phyloP scores from a whole-genome alignment of 352 stramenopile species.

The Globisporangium takayamanum region DNA sequence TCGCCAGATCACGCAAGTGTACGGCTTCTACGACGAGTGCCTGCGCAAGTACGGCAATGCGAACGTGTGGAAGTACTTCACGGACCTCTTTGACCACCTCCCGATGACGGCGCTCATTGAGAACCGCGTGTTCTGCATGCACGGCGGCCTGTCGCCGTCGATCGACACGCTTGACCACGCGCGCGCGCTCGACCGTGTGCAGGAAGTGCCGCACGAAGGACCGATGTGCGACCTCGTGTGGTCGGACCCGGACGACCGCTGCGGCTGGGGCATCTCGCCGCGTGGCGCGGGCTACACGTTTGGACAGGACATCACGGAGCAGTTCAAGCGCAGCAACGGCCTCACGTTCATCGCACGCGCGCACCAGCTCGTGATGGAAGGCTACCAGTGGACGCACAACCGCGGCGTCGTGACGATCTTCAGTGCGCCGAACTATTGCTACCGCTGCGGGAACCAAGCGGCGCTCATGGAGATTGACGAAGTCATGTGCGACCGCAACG shows the following conservation, averaged over 20 bases:
- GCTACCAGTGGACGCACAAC: slow-evolving; percentile 92
- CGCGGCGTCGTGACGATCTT: slow-evolving; percentile 91
- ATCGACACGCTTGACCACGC: slow-evolving; percentile 87
- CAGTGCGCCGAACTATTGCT: slow-evolving; percentile 93
- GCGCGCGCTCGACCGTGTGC: slow-evolving; percentile 73
- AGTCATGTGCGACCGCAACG: slow-evolving; percentile 80
- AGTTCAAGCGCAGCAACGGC: slow-evolving; percentile 88
- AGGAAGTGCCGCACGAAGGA: slow-evolving; percentile 84
- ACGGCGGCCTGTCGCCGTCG: slow-evolving; percentile 82
- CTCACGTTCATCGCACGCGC: slow-evolving; percentile 84
- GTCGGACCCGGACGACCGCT: slow-evolving; percentile 86
- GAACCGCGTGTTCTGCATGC: slow-evolving; percentile 88
- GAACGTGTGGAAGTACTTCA: slow-evolving; percentile 90
- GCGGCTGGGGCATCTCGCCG: slow-evolving; percentile 82
- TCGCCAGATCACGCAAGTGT: slow-evolving; percentile 24
- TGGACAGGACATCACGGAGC: slow-evolving; percentile 82
- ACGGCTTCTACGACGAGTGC: slow-evolving; percentile 73
- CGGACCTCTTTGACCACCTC: slow-evolving; percentile 84
- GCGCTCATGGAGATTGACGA: slow-evolving; percentile 94
- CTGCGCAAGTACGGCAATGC: slow-evolving; percentile 74
- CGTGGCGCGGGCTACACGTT: slow-evolving; percentile 86
- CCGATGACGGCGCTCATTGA: slow-evolving; percentile 87
- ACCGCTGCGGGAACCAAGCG: slow-evolving; percentile 94
- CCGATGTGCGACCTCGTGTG: slow-evolving; percentile 88
- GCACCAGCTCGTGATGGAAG: slow-evolving; percentile 92